These are phyloP conservation scores for Lodderomyces theae DNA, from an alignment of 1,139 yeast genomes.

Conservation along the genomic window DNA sequence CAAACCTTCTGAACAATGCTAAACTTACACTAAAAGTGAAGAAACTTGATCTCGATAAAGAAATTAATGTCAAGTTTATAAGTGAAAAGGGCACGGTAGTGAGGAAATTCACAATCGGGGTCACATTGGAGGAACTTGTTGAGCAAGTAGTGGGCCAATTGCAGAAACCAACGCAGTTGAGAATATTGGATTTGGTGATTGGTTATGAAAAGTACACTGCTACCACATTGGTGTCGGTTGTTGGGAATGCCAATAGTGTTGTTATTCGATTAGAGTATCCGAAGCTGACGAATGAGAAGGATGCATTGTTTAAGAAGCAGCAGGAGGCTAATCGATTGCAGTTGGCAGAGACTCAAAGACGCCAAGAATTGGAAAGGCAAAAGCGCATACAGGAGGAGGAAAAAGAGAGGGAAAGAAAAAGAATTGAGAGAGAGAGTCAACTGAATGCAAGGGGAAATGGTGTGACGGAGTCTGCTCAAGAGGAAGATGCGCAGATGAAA, in stretches of 20 bases:
- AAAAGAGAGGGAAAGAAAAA: slow-evolving; percentile 1
- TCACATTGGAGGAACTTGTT: slow-evolving; percentile 15
- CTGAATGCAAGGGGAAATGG: no score
- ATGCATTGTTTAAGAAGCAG: slow-evolving; percentile 16
- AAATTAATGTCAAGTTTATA: slow-evolving; percentile 26
- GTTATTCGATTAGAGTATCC: slow-evolving; percentile 22
- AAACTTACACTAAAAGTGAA: slow-evolving; percentile 24
- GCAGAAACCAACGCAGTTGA: slow-evolving; percentile 9
- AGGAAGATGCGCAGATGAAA: slow-evolving; percentile 7
- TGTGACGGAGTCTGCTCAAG: no score
- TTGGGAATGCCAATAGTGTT: slow-evolving; percentile 19
- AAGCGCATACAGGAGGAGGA: slow-evolving; percentile 2
- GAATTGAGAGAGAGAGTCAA: no score
- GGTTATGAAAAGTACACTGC: slow-evolving; percentile 11
- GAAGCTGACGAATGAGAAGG: slow-evolving; percentile 10
- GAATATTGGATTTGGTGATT: slow-evolving; percentile 13
- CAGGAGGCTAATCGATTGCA: slow-evolving; percentile 21
- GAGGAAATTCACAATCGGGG: slow-evolving; percentile 13
- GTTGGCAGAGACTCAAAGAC: slow-evolving; percentile 15
- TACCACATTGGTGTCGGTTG: slow-evolving; percentile 15
- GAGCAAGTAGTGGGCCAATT: slow-evolving; percentile 13
- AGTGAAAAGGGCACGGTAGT: slow-evolving; percentile 12
- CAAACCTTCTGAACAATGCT: slow-evolving; percentile 32
- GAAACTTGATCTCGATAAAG: slow-evolving; percentile 14
- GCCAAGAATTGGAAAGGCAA: slow-evolving; percentile 1